Percentiles rank a stretch among this genome's conserved stretches.
Evolutionary conservation across 176 grass and related monocot genomes (phyloP).

Genomic region (Lolium perenne): DNA sequence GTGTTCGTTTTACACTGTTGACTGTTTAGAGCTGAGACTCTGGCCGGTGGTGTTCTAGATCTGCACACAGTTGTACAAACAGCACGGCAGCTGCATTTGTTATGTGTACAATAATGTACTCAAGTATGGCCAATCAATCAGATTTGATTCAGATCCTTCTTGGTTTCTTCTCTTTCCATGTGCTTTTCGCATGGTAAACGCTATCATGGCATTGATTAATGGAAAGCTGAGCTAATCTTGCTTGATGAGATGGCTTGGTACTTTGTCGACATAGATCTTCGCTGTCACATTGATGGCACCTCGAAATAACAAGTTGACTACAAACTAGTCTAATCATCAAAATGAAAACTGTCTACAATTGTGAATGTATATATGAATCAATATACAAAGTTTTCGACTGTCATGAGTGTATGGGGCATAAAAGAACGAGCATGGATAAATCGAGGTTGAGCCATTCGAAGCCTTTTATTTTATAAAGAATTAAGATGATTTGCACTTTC

Average conservation of each 20-base stretch:
- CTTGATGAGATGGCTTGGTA: background rate
- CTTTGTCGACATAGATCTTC: background rate
- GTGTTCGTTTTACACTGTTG: background rate
- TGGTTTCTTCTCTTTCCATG: background rate
- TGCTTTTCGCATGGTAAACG: background rate
- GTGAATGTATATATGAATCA: no score
- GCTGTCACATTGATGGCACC: background rate
- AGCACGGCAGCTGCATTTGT: background rate
- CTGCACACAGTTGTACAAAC: background rate
- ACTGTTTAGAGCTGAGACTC: background rate
- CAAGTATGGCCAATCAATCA: conserved; percentile 2
- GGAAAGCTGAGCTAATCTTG: no score
- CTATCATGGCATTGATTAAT: conserved; percentile 15
- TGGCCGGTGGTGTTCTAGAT: background rate
- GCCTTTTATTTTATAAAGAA: no score
- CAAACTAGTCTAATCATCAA: no score
- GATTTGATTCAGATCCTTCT: background rate
- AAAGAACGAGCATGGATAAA: no score
- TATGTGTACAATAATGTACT: conserved; percentile 10
- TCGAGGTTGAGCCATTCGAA: no score
- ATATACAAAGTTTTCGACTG: no score
- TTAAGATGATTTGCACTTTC: no score
- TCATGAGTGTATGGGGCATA: no score
- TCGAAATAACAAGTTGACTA: background rate
- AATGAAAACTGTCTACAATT: no score